A percentile compares a stretch with the other conserved stretches of the same genome.
phyloP scores from a whole-genome alignment of 2,329 filamentous ascomycete genomes.

The Lomentospora prolificans region DNA sequence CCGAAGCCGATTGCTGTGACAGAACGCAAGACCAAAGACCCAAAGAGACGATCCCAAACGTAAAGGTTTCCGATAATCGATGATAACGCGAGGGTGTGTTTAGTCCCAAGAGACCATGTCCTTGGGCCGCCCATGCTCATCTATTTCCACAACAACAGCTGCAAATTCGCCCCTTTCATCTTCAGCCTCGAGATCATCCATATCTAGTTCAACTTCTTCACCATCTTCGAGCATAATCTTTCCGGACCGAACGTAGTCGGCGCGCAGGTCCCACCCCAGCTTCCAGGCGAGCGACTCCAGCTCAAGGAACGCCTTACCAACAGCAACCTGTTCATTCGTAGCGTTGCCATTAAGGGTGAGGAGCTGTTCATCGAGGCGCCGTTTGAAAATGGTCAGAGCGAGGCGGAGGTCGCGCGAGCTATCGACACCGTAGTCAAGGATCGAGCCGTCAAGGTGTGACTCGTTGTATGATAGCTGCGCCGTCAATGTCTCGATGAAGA shows the following conservation, averaged over 20 bases:
- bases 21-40: too few species aligned
- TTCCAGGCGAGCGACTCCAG: constrained; percentile 38
- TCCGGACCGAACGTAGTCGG: constrained; percentile 37
- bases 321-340: constrained; percentile 30
- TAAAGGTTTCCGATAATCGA: not conserved
- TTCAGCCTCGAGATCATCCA: constrained; percentile 41
- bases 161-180: constrained; percentile 44
- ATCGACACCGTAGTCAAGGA: constrained; percentile 25
- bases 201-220: constrained; percentile 36
- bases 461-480: constrained; percentile 46
- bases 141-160: constrained; percentile 42
- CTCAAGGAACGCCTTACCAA: constrained; percentile 37
- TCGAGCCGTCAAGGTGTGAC: constrained; percentile 35
- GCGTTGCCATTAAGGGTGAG: constrained; percentile 22
- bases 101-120: constrained; percentile 40
- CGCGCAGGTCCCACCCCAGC: constrained; percentile 45
- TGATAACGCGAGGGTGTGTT: not conserved
- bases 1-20: too few species aligned
- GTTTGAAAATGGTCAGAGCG: constrained; percentile 44
- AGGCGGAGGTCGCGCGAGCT: constrained; percentile 29
- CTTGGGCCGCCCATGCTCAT: constrained; percentile 39
- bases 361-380: constrained; percentile 38
- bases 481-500: constrained; percentile 40
- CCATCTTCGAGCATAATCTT: constrained; percentile 43
- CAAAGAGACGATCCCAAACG: too few species aligned